phyloP scores from a whole-genome alignment of 768 basidiomycete species.

The Russula brevipes region DNA sequence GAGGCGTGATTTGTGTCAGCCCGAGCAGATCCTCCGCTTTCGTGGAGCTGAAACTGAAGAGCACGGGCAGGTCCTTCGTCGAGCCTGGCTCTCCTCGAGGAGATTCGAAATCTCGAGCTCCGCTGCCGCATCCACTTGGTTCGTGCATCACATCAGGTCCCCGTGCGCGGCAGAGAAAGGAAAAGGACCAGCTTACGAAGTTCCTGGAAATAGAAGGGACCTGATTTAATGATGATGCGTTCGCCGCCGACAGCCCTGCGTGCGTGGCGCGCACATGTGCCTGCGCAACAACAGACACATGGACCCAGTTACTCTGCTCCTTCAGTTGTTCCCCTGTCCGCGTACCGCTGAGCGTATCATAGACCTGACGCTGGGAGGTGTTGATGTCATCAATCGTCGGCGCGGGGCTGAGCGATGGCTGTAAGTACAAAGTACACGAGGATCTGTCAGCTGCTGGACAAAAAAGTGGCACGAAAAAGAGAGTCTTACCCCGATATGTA shows the following conservation, averaged over 20 bases:
- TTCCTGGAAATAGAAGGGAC: constrained; percentile 13
- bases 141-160: neutral
- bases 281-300: constrained; percentile 4
- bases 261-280: constrained; percentile 14
- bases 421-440: constrained; percentile 1
- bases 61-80: neutral
- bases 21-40: constrained; percentile 11
- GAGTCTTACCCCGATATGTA: constrained; percentile 25
- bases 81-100: constrained; percentile 14
- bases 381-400: constrained; percentile 14
- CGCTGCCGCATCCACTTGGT: constrained; percentile 7
- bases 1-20: neutral
- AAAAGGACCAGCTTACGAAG: neutral
- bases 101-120: constrained; percentile 12
- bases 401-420: constrained; percentile 23
- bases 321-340: neutral
- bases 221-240: constrained; percentile 11
- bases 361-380: constrained; percentile 17
- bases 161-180: no score
- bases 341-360: constrained; percentile 10
- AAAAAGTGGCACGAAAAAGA: constrained; percentile 18
- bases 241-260: constrained; percentile 8
- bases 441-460: no score
- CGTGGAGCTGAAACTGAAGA: neutral
- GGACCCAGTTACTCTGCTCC: constrained; percentile 2